Percentiles rank a stretch among this genome's conserved stretches.
Conservation (phyloP, 2,329 filamentous ascomycete genomes). For the Colletotrichum sp. region DNA sequence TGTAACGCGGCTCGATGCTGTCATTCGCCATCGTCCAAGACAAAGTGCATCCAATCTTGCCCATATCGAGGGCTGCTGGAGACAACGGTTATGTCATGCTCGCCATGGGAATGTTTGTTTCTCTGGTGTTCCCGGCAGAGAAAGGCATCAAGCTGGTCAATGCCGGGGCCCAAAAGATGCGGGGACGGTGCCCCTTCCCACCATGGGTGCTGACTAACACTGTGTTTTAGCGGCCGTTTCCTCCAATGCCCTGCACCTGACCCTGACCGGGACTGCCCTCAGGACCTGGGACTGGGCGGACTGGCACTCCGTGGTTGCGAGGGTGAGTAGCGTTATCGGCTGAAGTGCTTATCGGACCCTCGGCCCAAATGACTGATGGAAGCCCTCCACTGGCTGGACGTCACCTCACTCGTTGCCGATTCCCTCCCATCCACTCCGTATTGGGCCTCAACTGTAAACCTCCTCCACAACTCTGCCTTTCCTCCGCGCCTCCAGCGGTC, state of each 20-base stretch:
- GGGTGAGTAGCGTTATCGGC: not conserved
- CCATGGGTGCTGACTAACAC: not conserved
- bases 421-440: not conserved
- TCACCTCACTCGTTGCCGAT: constrained; percentile 12
- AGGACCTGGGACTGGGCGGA: not conserved
- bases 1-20: not conserved
- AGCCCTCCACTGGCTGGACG: not conserved
- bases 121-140: not conserved
- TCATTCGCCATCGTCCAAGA: not conserved
- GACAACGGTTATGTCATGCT: not conserved
- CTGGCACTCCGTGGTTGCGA: not conserved
- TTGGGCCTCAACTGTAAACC: not conserved
- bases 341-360: constrained; percentile 12
- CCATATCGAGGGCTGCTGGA: not conserved
- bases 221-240: constrained; percentile 8
- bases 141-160: not conserved
- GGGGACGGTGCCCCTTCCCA: not conserved
- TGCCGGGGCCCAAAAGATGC: not conserved
- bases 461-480: not conserved
- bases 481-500: not conserved
- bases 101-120: not conserved
- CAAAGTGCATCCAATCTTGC: not conserved
- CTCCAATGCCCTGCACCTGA: not conserved
- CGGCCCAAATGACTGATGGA: not conserved
- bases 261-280: not conserved